Base-by-base conservation (phyloP, 2,329 filamentous ascomycete species). In the Cordyceps cateniannulata region DNA sequence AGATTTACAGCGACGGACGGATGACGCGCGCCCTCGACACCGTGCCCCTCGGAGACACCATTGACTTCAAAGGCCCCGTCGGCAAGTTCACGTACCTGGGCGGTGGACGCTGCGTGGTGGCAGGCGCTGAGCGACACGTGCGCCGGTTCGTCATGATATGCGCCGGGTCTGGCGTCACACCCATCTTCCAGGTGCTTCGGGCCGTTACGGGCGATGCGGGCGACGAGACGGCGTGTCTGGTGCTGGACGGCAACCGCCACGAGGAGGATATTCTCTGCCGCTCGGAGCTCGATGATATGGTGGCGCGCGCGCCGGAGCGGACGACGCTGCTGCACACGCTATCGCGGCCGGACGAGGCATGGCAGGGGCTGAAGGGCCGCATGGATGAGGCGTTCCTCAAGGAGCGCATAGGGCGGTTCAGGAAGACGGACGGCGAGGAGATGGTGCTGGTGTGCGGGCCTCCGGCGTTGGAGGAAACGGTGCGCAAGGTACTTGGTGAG, bases 141-240 rank as follows among this genome's bases (percentile, higher is more conserved):
- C 82, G 81, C 57, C 82, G 81, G 14, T 91, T 96, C 72, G 79
- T 89, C 69, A 96, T 96, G 91, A 86, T 96, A 35, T 95, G 90
- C 67, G 93, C 83, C 16, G 93, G 93, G 6, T 90, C 85, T n/a
- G 93, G 93, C 1, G 89, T 97, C 68, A 96, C 93, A n/a, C 93
- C 93, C 0, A 90, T 96, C 64, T 95, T 87, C 70, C 90, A 95
- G 69, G 89, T 96, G 3, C 77, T 96, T 57, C 80, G 90, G 7
- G 88, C 90, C 0, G 83, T 96, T 0, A 81, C 92, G 71, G 78
- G 81, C 50, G 85, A 93, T 64, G 66, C 70, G 1, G 70, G 77
- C 0, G 90, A 93, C 68, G 65, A 72, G 9, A 95, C 90, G 0
- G 75, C 72, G 2, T 96, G 91, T 68, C 75, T 88, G 1, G 80